Base-by-base conservation (phyloP, 805 yeast species). In the Saccharomyces mikatae region DNA sequence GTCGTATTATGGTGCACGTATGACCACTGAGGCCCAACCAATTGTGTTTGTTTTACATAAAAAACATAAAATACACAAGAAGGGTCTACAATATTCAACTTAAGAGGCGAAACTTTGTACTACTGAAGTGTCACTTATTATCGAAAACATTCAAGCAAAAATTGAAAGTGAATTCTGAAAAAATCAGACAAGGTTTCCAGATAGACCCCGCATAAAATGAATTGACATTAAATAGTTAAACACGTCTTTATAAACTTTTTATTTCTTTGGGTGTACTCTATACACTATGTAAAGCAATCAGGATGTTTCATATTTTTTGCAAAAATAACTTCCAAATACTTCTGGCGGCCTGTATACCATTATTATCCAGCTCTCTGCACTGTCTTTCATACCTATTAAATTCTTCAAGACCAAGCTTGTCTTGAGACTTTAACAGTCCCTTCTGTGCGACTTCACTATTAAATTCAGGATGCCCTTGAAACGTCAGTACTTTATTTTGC, bases 381-480 rank as follows among this genome's bases (percentile, higher is more conserved):
- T 64, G 66, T 49, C 69, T 66, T 17, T 66, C 58, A 46, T 65
- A 62, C 51, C 63, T 62, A 51, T 72, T 70, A 50, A 61, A 69
- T 21, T 66, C 62, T 3, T 65, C 61, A 21, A 9, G 41, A 14
- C 22, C 22, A 2, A 28, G 14, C 17, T 46, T 46, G 29, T 28
- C 48, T 11, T 24, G 52, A 13, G 50, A 50, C 30, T 29, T 29
- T 17, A 53, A 21, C 21, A 51, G 41, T 2, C 64, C 61, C 32
- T 54, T 53, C 26, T 47, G 46, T 2, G 69, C 65, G 22, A 65
- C 64, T 2, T 68, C 74, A 0, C 72, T 71, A 27, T 71, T 64
- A 63, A 87, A 90, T 66, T 90, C 97, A 0, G 97, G 97, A 63
- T 90, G 97, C 0, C 96, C 96, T 69, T 90, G 97, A 60, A 89